These are phyloP conservation scores for Auricularia auricula-judae DNA, from an alignment of 768 basidiomycete genomes.

Conservation along the genomic window DNA sequence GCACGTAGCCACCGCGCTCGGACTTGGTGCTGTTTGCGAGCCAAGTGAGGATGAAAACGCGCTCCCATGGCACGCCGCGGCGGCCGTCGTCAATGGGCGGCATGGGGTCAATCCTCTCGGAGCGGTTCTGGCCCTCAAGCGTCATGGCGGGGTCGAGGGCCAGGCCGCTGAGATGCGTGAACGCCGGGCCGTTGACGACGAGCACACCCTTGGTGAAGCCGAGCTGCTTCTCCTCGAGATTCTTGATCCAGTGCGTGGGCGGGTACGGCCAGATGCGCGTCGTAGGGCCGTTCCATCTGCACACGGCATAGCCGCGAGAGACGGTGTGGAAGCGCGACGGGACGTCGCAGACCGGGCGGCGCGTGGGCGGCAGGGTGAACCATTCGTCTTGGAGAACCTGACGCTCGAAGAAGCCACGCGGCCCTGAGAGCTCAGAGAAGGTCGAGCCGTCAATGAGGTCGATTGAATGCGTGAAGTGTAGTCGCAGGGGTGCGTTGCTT, in stretches of 20 bases:
- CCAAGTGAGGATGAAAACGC: not conserved
- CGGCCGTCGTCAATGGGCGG: not conserved
- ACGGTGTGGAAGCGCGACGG: not conserved
- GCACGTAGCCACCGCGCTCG: not conserved
- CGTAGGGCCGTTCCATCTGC: not conserved
- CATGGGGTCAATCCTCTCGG: not conserved
- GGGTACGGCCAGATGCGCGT: not conserved
- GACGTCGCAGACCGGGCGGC: not conserved
- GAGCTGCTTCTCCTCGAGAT: not conserved
- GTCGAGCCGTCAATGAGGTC: not conserved
- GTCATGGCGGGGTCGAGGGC: not conserved
- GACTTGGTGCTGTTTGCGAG: not conserved
- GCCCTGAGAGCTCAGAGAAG: not conserved
- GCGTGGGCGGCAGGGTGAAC: not conserved
- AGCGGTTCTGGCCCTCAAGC: not conserved
- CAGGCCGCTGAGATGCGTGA: not conserved
- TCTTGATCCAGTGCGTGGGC: not conserved
- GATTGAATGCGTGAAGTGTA: not conserved
- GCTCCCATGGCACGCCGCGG: not conserved
- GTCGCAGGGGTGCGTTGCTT: not conserved
- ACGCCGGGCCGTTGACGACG: not conserved
- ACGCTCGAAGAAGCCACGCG: not conserved
- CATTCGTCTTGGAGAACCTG: not conserved
- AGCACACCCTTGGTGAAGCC: not conserved
- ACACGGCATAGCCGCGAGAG: not conserved